Percentiles rank a stretch among this genome's conserved stretches.
Evolutionary conservation across 768 basidiomycete species (phyloP).

Genomic region (Boletus subparvulus): DNA sequence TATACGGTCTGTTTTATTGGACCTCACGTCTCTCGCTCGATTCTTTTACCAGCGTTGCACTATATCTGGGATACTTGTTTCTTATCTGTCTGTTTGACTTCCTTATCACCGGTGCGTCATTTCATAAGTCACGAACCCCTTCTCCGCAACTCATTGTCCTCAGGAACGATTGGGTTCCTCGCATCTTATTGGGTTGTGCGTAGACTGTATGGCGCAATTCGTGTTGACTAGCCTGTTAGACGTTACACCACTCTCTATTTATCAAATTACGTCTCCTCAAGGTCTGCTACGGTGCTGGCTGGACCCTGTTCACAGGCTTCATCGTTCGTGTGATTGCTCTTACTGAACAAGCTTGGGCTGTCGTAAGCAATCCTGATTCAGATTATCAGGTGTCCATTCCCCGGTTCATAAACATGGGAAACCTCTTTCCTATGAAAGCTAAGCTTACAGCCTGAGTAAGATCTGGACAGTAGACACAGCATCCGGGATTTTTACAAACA

Average conservation of each 20-base stretch:
- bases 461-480: background rate
- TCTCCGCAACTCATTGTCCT: constrained; percentile 4
- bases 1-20: constrained; percentile 90
- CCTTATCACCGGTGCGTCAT: constrained; percentile 69
- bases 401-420: background rate
- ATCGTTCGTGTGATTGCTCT: background rate
- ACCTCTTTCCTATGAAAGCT: background rate
- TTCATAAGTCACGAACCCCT: background rate
- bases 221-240: constrained; percentile 54
- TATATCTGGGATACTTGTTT: constrained; percentile 90
- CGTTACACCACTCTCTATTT: constrained; percentile 8
- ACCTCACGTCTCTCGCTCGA: constrained; percentile 81
- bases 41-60: constrained; percentile 73
- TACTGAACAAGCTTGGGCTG: background rate
- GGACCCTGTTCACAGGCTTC: background rate
- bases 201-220: constrained; percentile 77
- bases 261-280: background rate
- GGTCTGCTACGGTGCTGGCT: background rate
- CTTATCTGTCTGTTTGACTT: constrained; percentile 83
- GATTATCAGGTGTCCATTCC: background rate
- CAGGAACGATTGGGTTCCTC: constrained; percentile 88
- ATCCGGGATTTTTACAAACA: background rate
- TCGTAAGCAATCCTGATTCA: background rate
- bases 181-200: constrained; percentile 91
- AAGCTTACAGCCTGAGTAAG: background rate